Conservation (phyloP, 2,329 filamentous ascomycete genomes). For the Scytalidium sp. region DNA sequence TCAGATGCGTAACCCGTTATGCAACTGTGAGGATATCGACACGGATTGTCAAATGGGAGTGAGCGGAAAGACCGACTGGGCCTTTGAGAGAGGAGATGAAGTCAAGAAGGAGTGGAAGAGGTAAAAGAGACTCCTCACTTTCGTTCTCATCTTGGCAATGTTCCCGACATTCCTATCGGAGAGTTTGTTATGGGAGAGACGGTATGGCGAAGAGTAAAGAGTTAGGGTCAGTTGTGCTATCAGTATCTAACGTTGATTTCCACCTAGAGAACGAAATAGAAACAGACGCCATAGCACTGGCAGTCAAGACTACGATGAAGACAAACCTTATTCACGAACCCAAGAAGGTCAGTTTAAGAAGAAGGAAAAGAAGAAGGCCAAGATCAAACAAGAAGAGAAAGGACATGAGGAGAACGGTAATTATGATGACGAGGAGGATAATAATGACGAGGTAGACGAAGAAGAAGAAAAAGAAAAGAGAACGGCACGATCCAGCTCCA, state of each 20-base stretch:
- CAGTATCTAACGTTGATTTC: no score
- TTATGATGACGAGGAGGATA: background rate
- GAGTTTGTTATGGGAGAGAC: no score
- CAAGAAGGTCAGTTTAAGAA: conserved; percentile 18
- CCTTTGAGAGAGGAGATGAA: background rate
- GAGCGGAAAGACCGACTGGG: background rate
- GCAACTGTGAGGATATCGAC: background rate
- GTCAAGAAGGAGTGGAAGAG: background rate
- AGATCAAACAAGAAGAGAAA: background rate
- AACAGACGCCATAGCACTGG: background rate
- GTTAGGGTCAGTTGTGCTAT: no score
- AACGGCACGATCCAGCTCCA: no score
- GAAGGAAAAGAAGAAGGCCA: conserved; percentile 29
- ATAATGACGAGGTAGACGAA: background rate
- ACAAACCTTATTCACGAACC: no score
- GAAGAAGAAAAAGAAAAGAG: background rate
- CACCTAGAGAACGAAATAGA: no score
- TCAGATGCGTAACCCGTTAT: background rate
- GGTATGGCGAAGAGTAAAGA: no score
- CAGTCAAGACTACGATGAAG: no score
- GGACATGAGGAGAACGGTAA: background rate
- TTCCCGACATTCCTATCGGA: no score
- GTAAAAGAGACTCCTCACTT: no score
- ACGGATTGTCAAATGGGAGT: background rate
- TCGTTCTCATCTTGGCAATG: no score